Evolutionary conservation across 495 filamentous ascomycete genomes (phyloP), one percentile per base, ranked within the genome.

Genomic region (Penicillium mononematosum): DNA sequence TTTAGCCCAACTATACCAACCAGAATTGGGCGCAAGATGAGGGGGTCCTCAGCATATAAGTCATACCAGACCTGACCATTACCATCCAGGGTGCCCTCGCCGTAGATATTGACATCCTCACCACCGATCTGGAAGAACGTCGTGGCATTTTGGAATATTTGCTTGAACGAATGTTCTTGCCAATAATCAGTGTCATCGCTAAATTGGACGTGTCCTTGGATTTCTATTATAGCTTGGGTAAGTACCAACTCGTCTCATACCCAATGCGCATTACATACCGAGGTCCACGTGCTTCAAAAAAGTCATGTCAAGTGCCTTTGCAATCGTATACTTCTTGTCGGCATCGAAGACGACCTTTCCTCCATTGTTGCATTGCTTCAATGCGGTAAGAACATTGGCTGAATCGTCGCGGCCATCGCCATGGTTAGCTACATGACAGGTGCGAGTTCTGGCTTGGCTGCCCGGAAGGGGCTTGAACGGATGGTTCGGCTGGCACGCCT

Each of bases 1-100:
- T 86, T 69, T 43, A 89, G 65, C 1, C 84, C 85, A 45, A 87
- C 82, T n/a, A 87, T 75, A 14, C 81, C 81, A 41, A 87, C 64
- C 38, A 88, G 74, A 55, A 89, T 77, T 12, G 85, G 85, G 1
- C 85, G 78, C 45, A 85, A 72, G 44, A 83, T 81, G 25, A 82
- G 78, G 24, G 75, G 69, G 58, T 88, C 71, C 31, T 64, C 53
- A 1, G 78, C 81, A 49, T 83, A 83, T 11, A 79, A 68, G 64
- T 89, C 85, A 66, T 88, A 89, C 84, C 85, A 88, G 14, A 84
- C 78, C 66, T 90, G 85, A 1, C 86, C 86, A 59, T 88, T 88
- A 29, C 86, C 85, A 62, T 86, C 78, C 10, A 87, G 64, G 4
- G 76, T 85, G 31, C 85, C 85, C 25, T 77, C 77, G 4, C 85